phyloP scores from a whole-genome alignment of 2,329 filamentous ascomycete species.

The Cladophialophora chaetospira region DNA sequence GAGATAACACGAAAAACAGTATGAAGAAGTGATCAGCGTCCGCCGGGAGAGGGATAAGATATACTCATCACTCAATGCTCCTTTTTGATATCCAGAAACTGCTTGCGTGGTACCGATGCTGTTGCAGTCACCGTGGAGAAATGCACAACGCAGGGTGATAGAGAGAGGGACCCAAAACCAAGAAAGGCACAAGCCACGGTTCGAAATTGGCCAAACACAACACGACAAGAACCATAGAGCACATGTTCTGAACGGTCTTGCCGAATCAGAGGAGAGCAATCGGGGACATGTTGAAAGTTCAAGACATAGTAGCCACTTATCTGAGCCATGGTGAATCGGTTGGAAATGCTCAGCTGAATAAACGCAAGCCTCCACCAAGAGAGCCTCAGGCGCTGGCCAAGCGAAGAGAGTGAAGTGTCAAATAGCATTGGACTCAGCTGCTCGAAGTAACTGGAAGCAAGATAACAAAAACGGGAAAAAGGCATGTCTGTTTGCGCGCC shows the following conservation, averaged over 20 bases:
- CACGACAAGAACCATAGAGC: not conserved
- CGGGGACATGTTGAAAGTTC: not conserved
- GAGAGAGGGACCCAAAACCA: not conserved
- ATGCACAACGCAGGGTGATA: slow-evolving; percentile 1
- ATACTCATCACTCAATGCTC: not conserved
- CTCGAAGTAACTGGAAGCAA: too few relatives aligned
- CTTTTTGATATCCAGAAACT: not conserved
- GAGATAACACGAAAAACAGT: not conserved
- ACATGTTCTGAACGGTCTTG: not conserved
- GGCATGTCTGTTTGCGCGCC: too few relatives aligned
- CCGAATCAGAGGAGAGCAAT: slow-evolving; percentile 1
- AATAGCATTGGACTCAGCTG: too few relatives aligned
- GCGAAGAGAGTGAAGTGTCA: too few relatives aligned
- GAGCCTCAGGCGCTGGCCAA: slow-evolving; percentile 1
- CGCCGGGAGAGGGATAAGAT: not conserved
- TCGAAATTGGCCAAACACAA: not conserved
- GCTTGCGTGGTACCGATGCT: not conserved
- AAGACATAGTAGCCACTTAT: not conserved
- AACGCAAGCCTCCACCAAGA: not conserved
- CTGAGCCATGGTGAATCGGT: not conserved
- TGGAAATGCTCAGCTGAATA: not conserved
- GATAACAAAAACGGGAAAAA: too few relatives aligned
- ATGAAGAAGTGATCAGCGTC: slow-evolving; percentile 10
- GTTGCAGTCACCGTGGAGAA: not conserved
- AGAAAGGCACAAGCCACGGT: not conserved